Evolutionary conservation across 257 asterid genomes (phyloP).

Genomic region (Misopates orontium): DNA sequence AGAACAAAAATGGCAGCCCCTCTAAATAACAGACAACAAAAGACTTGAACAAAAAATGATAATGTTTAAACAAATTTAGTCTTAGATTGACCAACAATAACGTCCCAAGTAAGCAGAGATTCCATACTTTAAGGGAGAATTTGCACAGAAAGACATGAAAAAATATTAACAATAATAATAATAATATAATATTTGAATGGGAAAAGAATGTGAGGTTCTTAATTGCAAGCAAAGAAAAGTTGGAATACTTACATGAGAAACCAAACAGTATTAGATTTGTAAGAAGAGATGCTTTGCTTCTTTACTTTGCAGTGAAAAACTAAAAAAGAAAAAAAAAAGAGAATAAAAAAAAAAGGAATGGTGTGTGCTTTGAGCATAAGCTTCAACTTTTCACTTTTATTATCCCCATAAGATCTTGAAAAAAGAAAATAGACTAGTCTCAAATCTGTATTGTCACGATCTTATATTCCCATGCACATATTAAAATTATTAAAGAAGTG

Average conservation of each 20-base stretch:
- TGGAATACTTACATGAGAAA: slow-evolving; percentile 62
- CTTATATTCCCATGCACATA: slow-evolving; percentile 56
- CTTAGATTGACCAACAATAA: slow-evolving; percentile 43
- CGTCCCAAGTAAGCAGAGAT: slow-evolving; percentile 48
- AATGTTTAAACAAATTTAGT: slow-evolving; percentile 20
- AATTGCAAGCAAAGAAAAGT: slow-evolving; percentile 87
- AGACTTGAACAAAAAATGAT: neutral
- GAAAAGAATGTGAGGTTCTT: slow-evolving; percentile 41
- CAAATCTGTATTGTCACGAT: slow-evolving; percentile 37
- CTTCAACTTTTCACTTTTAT: slow-evolving; percentile 43
- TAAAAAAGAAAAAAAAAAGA: slow-evolving; percentile 18
- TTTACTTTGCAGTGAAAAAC: slow-evolving; percentile 39
- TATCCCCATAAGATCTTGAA: slow-evolving; percentile 48
- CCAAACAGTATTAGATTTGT: slow-evolving; percentile 45
- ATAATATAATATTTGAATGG: slow-evolving; percentile 31
- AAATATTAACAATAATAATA: neutral
- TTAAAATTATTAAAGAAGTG: slow-evolving; percentile 31
- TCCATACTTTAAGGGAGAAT: slow-evolving; percentile 52
- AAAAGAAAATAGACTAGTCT: slow-evolving; percentile 31
- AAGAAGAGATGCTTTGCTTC: slow-evolving; percentile 79
- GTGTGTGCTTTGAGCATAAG: slow-evolving; percentile 60
- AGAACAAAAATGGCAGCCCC: slow-evolving; percentile 19
- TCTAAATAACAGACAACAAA: slow-evolving; percentile 25
- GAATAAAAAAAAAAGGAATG: slow-evolving; percentile 20
- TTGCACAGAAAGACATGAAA: slow-evolving; percentile 36